Percentiles rank a stretch among this genome's conserved stretches.
These are phyloP conservation scores for Acorus calamus DNA, from an alignment of 106 monocot species.

Conservation along the genomic window DNA sequence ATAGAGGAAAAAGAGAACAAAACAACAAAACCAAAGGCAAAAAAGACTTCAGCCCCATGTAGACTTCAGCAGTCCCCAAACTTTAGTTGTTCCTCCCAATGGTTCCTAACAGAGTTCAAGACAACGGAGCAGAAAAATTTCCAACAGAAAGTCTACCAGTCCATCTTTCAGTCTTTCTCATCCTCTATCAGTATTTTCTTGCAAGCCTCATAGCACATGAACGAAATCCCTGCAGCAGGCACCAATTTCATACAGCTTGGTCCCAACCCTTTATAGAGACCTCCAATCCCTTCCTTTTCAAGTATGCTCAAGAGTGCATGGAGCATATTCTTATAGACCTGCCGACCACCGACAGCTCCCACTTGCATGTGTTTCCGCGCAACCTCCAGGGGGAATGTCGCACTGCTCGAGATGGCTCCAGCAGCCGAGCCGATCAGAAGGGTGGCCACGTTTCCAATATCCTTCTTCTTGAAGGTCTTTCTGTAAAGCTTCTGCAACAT, in stretches of 20 bases:
- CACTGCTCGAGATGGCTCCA: slow-evolving; percentile 81
- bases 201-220: slow-evolving; percentile 98
- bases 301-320: slow-evolving; percentile 72
- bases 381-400: slow-evolving; percentile 90
- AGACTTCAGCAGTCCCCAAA: no score
- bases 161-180: slow-evolving; percentile 16
- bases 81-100: no score
- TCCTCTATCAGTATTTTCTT: slow-evolving; percentile 82
- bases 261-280: slow-evolving; percentile 82
- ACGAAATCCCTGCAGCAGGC: slow-evolving; percentile 91
- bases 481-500: slow-evolving; percentile 60
- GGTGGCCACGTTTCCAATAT: slow-evolving; percentile 62
- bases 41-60: no score
- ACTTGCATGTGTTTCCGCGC: slow-evolving; percentile 95
- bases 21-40: no score
- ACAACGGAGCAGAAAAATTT: no score
- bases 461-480: slow-evolving; percentile 52
- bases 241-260: slow-evolving; percentile 93
- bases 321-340: slow-evolving; percentile 86
- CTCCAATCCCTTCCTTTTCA: slow-evolving; percentile 74
- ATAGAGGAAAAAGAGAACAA: no score
- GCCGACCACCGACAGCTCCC: slow-evolving; percentile 76
- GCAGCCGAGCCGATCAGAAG: slow-evolving; percentile 86
- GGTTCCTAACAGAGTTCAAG: no score
- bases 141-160: no score